Evolutionary conservation across 768 basidiomycete genomes (phyloP), one percentile per base, ranked within the genome.

Genomic region (Hygrocybe coccinea): DNA sequence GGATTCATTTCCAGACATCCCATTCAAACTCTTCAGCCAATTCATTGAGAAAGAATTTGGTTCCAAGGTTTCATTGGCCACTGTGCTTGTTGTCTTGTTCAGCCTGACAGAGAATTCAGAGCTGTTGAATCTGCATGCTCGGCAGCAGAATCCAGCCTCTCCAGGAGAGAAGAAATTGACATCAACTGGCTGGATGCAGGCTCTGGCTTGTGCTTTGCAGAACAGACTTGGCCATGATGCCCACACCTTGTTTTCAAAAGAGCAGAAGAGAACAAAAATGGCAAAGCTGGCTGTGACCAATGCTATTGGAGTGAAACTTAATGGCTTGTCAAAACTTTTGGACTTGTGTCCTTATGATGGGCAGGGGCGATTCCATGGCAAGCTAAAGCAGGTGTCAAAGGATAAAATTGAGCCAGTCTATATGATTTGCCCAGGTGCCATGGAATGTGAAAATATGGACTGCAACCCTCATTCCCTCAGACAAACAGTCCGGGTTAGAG

Each of bases 1-100:
- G 29, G 29, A 29, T 29, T 22, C 52, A 15, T 54, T 54, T 54
- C 52, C 52, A 10, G 41, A 44, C 38, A 54, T 54, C 14, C 21
- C 25, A 25, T 54, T 54, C 19, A 15, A n/a, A 10, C 25, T 33
- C 37, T 54, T 54, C 44, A 24, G 38, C 22, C 24, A 54, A 34
- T 21, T 24, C 8, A 45, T 54, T 34, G 14, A n/a, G 22, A 22
- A 43, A 29, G 15, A 29, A 21, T 54, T 54, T 45, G 38, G 52
- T 14, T 17, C 37, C n/a, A 17, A 44, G 14, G 25, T 54, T 38
- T 38, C 12, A 22, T 38, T 54, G n/a, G 52, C 39, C 17, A 54
- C 52, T n/a, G 41, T 54, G 2, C 22, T 54, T 25, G 25, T 45
- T 22, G 21, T 54, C 24, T 34, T 54, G 19, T 33, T 54, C 33